These are phyloP conservation scores for Pneumocystis carinii DNA, from an alignment of 1,139 yeast species.

Conservation along the genomic window DNA sequence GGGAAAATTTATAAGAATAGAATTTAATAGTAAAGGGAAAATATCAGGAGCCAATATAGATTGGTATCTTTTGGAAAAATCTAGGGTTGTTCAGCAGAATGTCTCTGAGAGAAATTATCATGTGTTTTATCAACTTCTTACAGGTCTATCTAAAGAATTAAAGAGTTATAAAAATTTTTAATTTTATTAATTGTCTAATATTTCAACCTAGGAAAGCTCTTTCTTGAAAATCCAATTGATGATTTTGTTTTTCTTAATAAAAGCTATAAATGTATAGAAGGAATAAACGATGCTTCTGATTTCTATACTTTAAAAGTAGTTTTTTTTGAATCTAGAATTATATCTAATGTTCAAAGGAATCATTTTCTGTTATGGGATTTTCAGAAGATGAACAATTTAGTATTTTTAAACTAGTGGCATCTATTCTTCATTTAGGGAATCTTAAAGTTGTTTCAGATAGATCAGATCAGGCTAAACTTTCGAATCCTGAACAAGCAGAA, in stretches of 20 bases:
- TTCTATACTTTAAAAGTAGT: conserved; percentile 23
- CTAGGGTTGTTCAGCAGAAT: conserved; percentile 77
- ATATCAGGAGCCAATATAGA: conserved; percentile 85
- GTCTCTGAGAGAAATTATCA: conserved; percentile 76
- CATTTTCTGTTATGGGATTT: conserved; percentile 66
- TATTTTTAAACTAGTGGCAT: conserved; percentile 55
- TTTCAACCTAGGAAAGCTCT: conserved; percentile 25
- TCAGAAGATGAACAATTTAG: conserved; percentile 38
- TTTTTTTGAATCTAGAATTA: conserved; percentile 11
- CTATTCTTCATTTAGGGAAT: conserved; percentile 75
- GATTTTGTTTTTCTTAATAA: conserved; percentile 45
- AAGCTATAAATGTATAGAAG: conserved; percentile 42
- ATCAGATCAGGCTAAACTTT: conserved; percentile 56
- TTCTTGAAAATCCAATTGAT: conserved; percentile 31
- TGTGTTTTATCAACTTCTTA: conserved; percentile 71
- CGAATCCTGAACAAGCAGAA: conserved; percentile 38
- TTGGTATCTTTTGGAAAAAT: conserved; percentile 85
- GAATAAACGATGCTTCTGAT: conserved; percentile 62
- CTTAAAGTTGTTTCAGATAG: conserved; percentile 56
- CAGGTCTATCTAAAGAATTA: conserved; percentile 44
- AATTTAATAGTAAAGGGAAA: conserved; percentile 47
- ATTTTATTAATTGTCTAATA: neutral
- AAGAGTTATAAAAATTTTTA: conserved; percentile 18
- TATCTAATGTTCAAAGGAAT: conserved; percentile 35
- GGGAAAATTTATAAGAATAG: conserved; percentile 79